Percentiles rank a stretch among this genome's conserved stretches.
These are phyloP conservation scores for Aspergillus awamori DNA, from an alignment of 2,329 filamentous ascomycete genomes.

Conservation along the genomic window DNA sequence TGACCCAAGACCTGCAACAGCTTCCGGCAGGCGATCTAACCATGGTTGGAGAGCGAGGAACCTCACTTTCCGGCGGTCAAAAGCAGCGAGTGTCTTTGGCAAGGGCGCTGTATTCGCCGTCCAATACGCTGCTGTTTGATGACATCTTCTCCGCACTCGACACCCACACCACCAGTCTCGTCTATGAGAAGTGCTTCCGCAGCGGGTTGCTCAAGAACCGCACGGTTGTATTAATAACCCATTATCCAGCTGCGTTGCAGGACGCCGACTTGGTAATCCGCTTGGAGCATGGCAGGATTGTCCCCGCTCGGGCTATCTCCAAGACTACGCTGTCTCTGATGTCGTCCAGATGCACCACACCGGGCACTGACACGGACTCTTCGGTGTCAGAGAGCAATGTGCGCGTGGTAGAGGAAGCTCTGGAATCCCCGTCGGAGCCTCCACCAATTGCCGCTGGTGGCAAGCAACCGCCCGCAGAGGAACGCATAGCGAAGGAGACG, in stretches of 20 bases:
- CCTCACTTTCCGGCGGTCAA: conserved; percentile 66
- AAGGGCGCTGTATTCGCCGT: conserved; percentile 60
- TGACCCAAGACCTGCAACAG: conserved; percentile 59
- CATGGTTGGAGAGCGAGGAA: conserved; percentile 64
- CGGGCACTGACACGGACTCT: conserved; percentile 10
- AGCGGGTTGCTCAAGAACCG: conserved; percentile 57
- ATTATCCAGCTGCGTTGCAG: conserved; percentile 36
- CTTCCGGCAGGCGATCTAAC: conserved; percentile 62
- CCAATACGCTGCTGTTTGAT: conserved; percentile 59
- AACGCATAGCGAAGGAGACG: conserved; percentile 25
- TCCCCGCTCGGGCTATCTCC: conserved; percentile 15
- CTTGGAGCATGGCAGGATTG: conserved; percentile 24
- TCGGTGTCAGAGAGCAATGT: background rate
- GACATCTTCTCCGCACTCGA: conserved; percentile 64
- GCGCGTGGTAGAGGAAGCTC: conserved; percentile 3
- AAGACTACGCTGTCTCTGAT: background rate
- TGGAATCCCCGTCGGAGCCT: conserved; percentile 14
- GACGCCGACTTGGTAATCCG: conserved; percentile 26
- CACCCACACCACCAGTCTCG: conserved; percentile 58
- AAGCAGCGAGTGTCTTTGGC: conserved; percentile 64
- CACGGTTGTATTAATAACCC: conserved; percentile 61
- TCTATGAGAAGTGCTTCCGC: conserved; percentile 63
- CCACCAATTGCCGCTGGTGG: conserved; percentile 2
- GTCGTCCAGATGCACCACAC: conserved; percentile 13
- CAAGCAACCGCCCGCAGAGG: conserved; percentile 14